Evolutionary conservation across 805 yeast genomes (phyloP).

Genomic region (Candida krabiensis): DNA sequence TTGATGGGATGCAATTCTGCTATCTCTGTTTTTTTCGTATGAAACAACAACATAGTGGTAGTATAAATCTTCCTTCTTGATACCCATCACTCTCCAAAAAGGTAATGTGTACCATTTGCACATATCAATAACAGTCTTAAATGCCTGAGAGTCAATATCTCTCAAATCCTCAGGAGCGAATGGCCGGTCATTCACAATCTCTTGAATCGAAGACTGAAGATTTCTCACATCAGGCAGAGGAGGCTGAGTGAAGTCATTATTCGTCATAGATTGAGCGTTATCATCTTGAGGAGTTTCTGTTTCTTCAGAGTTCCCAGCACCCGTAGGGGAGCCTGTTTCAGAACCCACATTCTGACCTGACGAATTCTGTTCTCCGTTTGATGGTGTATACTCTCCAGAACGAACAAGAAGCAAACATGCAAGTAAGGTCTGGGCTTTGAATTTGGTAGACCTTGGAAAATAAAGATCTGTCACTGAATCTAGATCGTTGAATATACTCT

Average conservation of each 20-base stretch:
- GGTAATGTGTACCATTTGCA: constrained; percentile 29
- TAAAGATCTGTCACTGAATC: constrained; percentile 18
- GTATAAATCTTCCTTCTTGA: constrained; percentile 46
- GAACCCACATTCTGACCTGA: constrained; percentile 3
- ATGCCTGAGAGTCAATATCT: constrained; percentile 47
- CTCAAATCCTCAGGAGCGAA: constrained; percentile 41
- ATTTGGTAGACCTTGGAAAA: constrained; percentile 26
- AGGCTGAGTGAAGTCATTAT: constrained; percentile 22
- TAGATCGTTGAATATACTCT: constrained; percentile 23
- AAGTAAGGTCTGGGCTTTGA: constrained; percentile 27
- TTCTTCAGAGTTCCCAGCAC: constrained; percentile 5
- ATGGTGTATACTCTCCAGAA: constrained; percentile 12
- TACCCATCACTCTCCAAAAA: constrained; percentile 61
- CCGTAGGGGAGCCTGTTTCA: constrained; percentile 1
- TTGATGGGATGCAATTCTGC: constrained; percentile 15
- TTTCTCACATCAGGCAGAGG: constrained; percentile 26
- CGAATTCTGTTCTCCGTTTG: not conserved
- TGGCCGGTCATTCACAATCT: constrained; percentile 35
- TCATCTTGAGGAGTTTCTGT: too few relatives aligned
- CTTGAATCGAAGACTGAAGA: constrained; percentile 23
- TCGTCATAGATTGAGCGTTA: constrained; percentile 8
- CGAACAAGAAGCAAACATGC: constrained; percentile 20
- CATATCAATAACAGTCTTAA: constrained; percentile 32
- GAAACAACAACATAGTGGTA: constrained; percentile 48
- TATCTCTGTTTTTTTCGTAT: constrained; percentile 29